phyloP scores from a whole-genome alignment of 352 stramenopile species.

The Phytophthora megakarya region DNA sequence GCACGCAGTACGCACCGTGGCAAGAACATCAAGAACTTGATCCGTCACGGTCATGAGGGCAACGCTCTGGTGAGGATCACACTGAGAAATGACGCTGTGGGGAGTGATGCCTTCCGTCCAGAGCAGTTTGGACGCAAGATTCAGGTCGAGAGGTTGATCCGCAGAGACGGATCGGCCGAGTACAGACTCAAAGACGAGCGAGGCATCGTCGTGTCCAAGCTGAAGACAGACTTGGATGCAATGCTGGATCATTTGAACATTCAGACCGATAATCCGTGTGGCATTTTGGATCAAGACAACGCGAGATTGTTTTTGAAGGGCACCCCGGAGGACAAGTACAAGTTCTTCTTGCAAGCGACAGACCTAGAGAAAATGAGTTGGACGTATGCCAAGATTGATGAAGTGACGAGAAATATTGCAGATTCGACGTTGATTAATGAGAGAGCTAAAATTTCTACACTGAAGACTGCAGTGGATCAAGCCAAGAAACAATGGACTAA shows the following conservation, averaged over 20 bases:
- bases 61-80: conserved; percentile 95
- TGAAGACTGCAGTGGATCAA: conserved; percentile 67
- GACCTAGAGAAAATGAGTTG: conserved; percentile 93
- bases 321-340: conserved; percentile 96
- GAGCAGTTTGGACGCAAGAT: conserved; percentile 94
- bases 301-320: conserved; percentile 97
- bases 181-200: conserved; percentile 80
- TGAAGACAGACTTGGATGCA: conserved; percentile 92
- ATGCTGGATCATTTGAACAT: conserved; percentile 96
- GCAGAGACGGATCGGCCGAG: conserved; percentile 73
- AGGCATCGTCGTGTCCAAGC: conserved; percentile 85
- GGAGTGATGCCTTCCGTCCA: conserved; percentile 90
- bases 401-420: conserved; percentile 67
- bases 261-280: conserved; percentile 97
- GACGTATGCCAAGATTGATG: conserved; percentile 85
- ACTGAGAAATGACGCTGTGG: conserved; percentile 89
- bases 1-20: conserved; percentile 93
- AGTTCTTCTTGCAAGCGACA: conserved; percentile 97
- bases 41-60: conserved; percentile 90
- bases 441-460: conserved; percentile 56
- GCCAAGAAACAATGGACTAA: conserved; percentile 75
- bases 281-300: conserved; percentile 97
- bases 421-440: conserved; percentile 72
- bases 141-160: conserved; percentile 93
- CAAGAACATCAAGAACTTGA: conserved; percentile 95